These are phyloP conservation scores for Oleoguttula mirabilis DNA, from an alignment of 495 filamentous ascomycete species.

Conservation along the genomic window DNA sequence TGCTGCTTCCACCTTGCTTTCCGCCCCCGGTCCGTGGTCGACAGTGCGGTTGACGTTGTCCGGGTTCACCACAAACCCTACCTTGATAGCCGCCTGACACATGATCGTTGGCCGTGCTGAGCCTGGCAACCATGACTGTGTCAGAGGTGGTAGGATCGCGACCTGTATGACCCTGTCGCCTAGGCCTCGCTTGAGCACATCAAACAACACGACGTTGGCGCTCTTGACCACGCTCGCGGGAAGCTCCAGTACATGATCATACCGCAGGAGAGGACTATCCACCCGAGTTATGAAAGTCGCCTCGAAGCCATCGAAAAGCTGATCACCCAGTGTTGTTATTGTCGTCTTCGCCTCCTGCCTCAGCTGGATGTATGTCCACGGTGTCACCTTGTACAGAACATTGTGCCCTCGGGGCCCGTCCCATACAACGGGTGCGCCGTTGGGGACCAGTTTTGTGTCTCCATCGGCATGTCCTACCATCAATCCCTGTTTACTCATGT, in stretches of 20 bases:
- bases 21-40: conserved; percentile 75
- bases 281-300: conserved; percentile 66
- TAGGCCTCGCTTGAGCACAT: conserved; percentile 53
- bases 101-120: conserved; percentile 20
- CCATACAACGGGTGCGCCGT: conserved; percentile 40
- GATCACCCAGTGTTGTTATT: conserved; percentile 59
- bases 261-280: conserved; percentile 54
- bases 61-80: conserved; percentile 62
- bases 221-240: conserved; percentile 7
- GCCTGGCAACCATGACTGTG: conserved; percentile 30
- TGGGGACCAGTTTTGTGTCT: conserved; percentile 21
- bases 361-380: conserved; percentile 64
- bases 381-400: conserved; percentile 79
- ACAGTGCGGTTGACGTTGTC: conserved; percentile 57
- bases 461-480: conserved; percentile 36
- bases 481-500: conserved; percentile 53
- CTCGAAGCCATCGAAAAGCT: conserved; percentile 67
- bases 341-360: conserved; percentile 61
- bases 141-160: conserved; percentile 15
- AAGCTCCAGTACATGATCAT: conserved; percentile 46
- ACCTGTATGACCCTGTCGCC: conserved; percentile 62
- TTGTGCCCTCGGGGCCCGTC: conserved; percentile 67
- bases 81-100: conserved; percentile 32
- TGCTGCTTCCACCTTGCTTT: conserved; percentile 58
- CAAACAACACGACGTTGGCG: conserved; percentile 32